phyloP scores from a whole-genome alignment of 2,329 filamentous ascomycete genomes.

The Orbilia ellipsospora region DNA sequence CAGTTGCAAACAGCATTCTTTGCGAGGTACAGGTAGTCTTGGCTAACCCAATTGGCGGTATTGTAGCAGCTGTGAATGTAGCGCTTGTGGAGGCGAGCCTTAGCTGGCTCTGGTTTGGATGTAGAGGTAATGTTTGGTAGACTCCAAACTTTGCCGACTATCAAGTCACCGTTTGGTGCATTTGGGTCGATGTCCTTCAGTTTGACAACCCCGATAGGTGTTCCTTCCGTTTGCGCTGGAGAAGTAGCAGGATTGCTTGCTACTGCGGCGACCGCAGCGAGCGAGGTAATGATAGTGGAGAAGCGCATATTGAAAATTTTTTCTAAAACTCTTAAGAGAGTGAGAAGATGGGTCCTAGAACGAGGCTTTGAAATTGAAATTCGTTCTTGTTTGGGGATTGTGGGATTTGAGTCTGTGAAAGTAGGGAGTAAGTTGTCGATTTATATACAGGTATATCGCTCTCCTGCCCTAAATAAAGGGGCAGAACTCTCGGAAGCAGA shows the following conservation, averaged over 20 bases:
- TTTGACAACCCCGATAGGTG: neutral
- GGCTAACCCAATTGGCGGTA: slow-evolving; percentile 3
- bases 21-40: slow-evolving; percentile 4
- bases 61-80: neutral
- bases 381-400: no score
- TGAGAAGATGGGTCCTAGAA: neutral
- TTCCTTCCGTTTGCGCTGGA: neutral
- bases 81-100: neutral
- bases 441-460: no score
- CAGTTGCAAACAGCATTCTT: slow-evolving; percentile 15
- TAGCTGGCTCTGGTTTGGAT: neutral
- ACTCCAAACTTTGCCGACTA: slow-evolving; percentile 16
- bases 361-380: no score
- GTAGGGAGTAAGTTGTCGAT: no score
- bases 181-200: slow-evolving; percentile 23
- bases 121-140: slow-evolving; percentile 11
- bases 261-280: slow-evolving; percentile 19
- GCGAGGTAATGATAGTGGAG: slow-evolving; percentile 10
- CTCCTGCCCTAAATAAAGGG: no score
- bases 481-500: no score
- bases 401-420: no score
- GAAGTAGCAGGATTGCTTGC: slow-evolving; percentile 1
- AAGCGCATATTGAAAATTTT: slow-evolving; percentile 15
- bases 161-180: slow-evolving; percentile 23
- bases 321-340: neutral